phyloP scores from a whole-genome alignment of 306 rosid species.

The Corylus heterophylla region DNA sequence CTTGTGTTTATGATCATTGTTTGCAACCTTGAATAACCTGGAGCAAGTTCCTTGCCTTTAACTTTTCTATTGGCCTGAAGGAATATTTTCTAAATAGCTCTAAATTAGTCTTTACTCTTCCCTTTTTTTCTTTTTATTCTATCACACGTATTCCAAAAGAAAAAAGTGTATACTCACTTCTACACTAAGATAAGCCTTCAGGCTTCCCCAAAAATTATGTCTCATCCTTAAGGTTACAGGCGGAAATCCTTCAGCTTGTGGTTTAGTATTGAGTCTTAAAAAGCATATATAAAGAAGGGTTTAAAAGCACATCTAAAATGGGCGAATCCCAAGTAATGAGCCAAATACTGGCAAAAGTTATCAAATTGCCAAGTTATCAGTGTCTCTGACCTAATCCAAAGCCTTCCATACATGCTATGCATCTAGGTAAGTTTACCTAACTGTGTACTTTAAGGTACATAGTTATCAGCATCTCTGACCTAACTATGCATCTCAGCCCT shows the following conservation, averaged over 20 bases:
- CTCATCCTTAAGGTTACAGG: neutral
- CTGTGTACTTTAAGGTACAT: neutral
- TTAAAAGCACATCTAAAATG: neutral
- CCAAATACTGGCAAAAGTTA: neutral
- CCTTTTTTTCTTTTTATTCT: too few species aligned
- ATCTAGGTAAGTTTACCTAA: neutral
- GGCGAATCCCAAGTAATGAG: neutral
- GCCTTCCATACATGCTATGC: neutral
- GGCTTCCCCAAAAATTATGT: neutral
- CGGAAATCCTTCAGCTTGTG: neutral
- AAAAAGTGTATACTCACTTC: neutral
- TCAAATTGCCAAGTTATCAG: neutral
- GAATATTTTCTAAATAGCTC: neutral
- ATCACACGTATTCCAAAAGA: too few species aligned
- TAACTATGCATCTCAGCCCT: too few species aligned
- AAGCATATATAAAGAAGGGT: neutral
- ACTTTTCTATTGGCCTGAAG: neutral
- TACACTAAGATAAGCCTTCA: neutral
- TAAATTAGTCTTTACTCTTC: too few species aligned
- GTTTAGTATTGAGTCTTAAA: neutral
- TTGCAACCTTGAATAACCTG: neutral
- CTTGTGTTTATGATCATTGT: neutral
- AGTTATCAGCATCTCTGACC: too few species aligned
- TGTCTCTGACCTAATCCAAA: neutral
- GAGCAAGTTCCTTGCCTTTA: neutral